These are phyloP conservation scores for Aquilaria agallochum DNA, from an alignment of 441 rosid genomes.

Conservation along the genomic window DNA sequence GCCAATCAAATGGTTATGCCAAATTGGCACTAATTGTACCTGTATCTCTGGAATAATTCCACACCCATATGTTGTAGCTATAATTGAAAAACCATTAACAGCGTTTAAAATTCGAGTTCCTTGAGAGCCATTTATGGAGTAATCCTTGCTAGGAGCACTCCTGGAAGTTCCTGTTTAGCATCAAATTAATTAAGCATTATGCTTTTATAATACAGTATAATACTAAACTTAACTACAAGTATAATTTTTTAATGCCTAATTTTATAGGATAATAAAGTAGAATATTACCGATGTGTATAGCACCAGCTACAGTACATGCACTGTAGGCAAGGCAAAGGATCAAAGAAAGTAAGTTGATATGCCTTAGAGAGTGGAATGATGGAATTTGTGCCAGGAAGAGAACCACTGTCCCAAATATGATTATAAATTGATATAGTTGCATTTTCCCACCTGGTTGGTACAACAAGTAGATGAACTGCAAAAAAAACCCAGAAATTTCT, in stretches of 20 bases:
- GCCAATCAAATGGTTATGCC: too few species aligned
- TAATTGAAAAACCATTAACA: slow-evolving; percentile 50
- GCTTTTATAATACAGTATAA: too few species aligned
- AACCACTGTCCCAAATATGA: slow-evolving; percentile 29
- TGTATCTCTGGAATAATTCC: slow-evolving; percentile 69
- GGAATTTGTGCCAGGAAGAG: slow-evolving; percentile 50
- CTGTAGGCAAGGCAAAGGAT: slow-evolving; percentile 46
- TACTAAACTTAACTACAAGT: too few species aligned
- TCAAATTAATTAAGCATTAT: too few species aligned
- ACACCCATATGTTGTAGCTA: slow-evolving; percentile 38
- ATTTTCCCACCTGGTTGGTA: slow-evolving; percentile 33
- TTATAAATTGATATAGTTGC: slow-evolving; percentile 48
- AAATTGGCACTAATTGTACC: slow-evolving; percentile 13
- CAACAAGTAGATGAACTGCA: slow-evolving; percentile 52
- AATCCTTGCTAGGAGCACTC: slow-evolving; percentile 36
- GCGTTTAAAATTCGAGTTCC: slow-evolving; percentile 27
- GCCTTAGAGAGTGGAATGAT: slow-evolving; percentile 59
- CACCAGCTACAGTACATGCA: slow-evolving; percentile 30
- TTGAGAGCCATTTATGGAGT: slow-evolving; percentile 28
- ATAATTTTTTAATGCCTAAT: too few species aligned
- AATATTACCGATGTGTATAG: slow-evolving; percentile 33
- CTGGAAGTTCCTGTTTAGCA: slow-evolving; percentile 33
- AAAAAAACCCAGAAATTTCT: background rate
- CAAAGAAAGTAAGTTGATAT: slow-evolving; percentile 48
- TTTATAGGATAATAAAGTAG: background rate